phyloP scores from a whole-genome alignment of 306 rosid genomes.

The Ammopiptanthus mongolicus region DNA sequence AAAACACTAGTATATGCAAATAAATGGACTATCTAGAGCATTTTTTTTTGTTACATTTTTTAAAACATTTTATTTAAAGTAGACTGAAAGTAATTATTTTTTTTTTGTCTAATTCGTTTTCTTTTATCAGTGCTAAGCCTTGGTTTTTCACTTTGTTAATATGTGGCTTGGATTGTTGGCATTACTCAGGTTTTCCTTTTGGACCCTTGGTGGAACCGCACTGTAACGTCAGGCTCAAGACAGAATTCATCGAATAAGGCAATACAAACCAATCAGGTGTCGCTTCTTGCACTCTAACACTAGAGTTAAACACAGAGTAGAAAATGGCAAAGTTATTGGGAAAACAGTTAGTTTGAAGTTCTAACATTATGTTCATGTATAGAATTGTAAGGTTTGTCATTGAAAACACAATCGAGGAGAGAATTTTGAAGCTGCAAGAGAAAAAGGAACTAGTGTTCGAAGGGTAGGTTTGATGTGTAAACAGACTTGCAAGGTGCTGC shows the following conservation, averaged over 20 bases:
- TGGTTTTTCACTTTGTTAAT: too few relatives aligned
- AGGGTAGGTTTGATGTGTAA: conserved; percentile 51
- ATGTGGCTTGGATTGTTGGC: too few relatives aligned
- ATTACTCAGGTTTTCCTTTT: too few relatives aligned
- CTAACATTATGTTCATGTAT: conserved; percentile 3
- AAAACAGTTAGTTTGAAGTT: not conserved
- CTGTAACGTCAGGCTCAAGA: too few relatives aligned
- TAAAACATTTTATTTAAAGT: conserved; percentile 1
- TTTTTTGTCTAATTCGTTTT: not conserved
- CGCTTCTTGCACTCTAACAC: not conserved
- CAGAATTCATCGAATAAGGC: too few relatives aligned
- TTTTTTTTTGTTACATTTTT: not conserved
- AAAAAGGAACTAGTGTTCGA: conserved; percentile 88
- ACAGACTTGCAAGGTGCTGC: not conserved
- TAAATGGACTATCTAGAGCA: not conserved
- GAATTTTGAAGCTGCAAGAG: too few relatives aligned
- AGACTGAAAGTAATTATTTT: not conserved
- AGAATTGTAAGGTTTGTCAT: too few relatives aligned
- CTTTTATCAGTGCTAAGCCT: not conserved
- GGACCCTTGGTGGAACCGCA: too few relatives aligned
- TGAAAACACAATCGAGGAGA: too few relatives aligned
- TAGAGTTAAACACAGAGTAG: not conserved
- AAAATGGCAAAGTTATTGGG: not conserved
- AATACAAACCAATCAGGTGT: too few relatives aligned
- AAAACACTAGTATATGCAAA: not conserved